Percentiles rank a stretch among this genome's conserved stretches.
Conservation (phyloP, 2,329 filamentous ascomycete genomes). For the Sarocladiaceae sp. region DNA sequence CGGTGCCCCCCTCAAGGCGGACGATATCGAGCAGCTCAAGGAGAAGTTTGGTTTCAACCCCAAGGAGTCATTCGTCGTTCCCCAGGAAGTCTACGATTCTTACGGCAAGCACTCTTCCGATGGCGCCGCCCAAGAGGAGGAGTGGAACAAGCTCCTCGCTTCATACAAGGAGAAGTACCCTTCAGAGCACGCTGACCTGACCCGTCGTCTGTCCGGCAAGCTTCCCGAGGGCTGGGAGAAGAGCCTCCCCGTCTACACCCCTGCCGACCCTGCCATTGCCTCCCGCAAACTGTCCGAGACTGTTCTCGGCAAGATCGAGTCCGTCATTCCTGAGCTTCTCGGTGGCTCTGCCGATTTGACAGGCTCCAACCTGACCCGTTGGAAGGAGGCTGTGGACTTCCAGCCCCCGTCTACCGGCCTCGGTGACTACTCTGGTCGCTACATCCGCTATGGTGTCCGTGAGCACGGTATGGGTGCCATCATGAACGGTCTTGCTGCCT, state of each 20-base stretch:
- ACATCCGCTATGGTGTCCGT: slow-evolving; percentile 87
- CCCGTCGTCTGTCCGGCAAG: slow-evolving; percentile 73
- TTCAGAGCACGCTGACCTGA: slow-evolving; percentile 74
- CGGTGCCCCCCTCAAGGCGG: slow-evolving; percentile 90
- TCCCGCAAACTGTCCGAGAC: slow-evolving; percentile 96
- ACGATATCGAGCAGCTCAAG: slow-evolving; percentile 94
- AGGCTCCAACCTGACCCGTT: slow-evolving; percentile 96
- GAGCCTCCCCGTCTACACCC: slow-evolving; percentile 84
- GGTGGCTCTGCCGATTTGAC: slow-evolving; percentile 98
- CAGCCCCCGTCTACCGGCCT: slow-evolving; percentile 83
- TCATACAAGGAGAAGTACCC: slow-evolving; percentile 80
- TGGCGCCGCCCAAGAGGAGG: slow-evolving; percentile 83
- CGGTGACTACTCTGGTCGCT: slow-evolving; percentile 86
- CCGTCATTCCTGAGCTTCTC: slow-evolving; percentile 79
- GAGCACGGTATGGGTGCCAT: slow-evolving; percentile 91
- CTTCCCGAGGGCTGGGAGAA: slow-evolving; percentile 98
- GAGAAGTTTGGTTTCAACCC: slow-evolving; percentile 94
- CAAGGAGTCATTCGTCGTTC: slow-evolving; percentile 85
- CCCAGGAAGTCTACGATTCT: slow-evolving; percentile 88
- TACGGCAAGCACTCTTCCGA: slow-evolving; percentile 82
- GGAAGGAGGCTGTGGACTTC: slow-evolving; percentile 97
- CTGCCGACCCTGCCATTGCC: slow-evolving; percentile 77
- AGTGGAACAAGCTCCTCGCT: slow-evolving; percentile 92
- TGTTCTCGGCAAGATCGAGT: slow-evolving; percentile 84
- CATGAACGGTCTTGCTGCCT: slow-evolving; percentile 92